phyloP scores from a whole-genome alignment of 768 basidiomycete species.

The Xerocomus spinulosus region DNA sequence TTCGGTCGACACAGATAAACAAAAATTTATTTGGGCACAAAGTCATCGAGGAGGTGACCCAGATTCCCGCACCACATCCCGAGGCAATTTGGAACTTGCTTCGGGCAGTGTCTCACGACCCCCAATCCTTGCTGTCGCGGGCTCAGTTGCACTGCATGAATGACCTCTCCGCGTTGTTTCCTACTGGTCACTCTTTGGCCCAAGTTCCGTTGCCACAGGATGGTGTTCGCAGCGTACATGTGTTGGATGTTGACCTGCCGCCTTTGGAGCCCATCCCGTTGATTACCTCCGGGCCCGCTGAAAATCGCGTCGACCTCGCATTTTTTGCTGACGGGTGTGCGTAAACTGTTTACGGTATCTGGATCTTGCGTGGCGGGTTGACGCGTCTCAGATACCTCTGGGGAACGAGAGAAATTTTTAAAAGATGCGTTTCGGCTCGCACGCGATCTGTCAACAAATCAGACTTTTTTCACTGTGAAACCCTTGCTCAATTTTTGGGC shows the following conservation, averaged over 20 bases:
- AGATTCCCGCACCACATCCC: conserved; percentile 10
- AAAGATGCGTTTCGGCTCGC: conserved; percentile 64
- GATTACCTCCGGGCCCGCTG: conserved; percentile 53
- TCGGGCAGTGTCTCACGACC: conserved; percentile 20
- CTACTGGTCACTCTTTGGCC: neutral
- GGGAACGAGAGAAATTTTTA: conserved; percentile 61
- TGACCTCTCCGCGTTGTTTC: conserved; percentile 13
- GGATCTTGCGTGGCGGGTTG: neutral
- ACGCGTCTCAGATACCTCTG: conserved; percentile 41
- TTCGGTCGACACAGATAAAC: conserved; percentile 18
- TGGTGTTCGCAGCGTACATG: neutral
- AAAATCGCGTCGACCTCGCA: conserved; percentile 67
- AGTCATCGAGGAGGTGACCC: conserved; percentile 9
- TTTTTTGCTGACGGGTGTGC: conserved; percentile 79
- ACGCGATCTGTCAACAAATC: conserved; percentile 63
- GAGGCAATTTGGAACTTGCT: conserved; percentile 7
- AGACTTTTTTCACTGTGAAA: conserved; percentile 72
- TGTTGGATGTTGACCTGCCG: conserved; percentile 28
- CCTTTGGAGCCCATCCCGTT: conserved; percentile 54
- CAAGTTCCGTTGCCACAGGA: conserved; percentile 13
- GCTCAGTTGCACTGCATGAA: conserved; percentile 24
- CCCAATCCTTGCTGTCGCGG: conserved; percentile 9
- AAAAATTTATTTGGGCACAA: conserved; percentile 13
- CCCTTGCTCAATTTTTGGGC: conserved; percentile 81
- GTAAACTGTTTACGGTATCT: conserved; percentile 21